phyloP scores from a whole-genome alignment of 1,284 basidiomycete genomes.

The Trametes sp. region DNA sequence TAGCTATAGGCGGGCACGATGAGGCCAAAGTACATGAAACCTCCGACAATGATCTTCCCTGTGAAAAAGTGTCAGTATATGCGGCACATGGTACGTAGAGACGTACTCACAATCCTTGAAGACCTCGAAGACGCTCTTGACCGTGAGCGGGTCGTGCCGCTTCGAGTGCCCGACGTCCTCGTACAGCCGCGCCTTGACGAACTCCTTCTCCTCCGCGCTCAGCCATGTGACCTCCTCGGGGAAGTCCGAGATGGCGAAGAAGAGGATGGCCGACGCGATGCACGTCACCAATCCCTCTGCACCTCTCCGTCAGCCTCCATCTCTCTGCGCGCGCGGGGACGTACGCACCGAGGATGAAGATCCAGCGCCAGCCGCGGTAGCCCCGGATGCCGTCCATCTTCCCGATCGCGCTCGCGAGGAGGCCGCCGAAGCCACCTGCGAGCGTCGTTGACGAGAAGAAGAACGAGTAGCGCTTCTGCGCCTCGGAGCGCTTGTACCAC shows the following conservation, averaged over 20 bases:
- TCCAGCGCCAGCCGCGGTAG: constrained; percentile 47
- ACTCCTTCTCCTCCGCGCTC: constrained; percentile 40
- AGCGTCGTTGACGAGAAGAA: constrained; percentile 46
- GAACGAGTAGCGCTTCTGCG: constrained; percentile 48
- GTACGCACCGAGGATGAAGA: constrained; percentile 53
- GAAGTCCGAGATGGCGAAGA: constrained; percentile 42
- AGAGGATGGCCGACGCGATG: constrained; percentile 38
- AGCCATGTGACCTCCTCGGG: constrained; percentile 42
- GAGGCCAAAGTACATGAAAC: constrained; percentile 45
- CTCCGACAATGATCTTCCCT: constrained; percentile 43
- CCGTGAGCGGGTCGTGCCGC: constrained; percentile 33
- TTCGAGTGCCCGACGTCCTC: constrained; percentile 41
- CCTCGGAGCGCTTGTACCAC: constrained; percentile 49
- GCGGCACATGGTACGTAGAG: too few species aligned
- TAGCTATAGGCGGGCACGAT: constrained; percentile 43
- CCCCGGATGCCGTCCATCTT: constrained; percentile 46
- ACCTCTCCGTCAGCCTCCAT: constrained; percentile 1
- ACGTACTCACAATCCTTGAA: constrained; percentile 39
- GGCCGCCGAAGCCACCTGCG: constrained; percentile 44
- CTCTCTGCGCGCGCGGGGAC: neutral
- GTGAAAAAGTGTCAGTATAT: neutral
- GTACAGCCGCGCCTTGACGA: constrained; percentile 40
- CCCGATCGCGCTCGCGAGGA: constrained; percentile 46
- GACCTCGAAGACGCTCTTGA: constrained; percentile 31
- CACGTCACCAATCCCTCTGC: constrained; percentile 47